Base-by-base conservation (phyloP, 2,329 filamentous ascomycete genomes). In the Curvularia lunata region DNA sequence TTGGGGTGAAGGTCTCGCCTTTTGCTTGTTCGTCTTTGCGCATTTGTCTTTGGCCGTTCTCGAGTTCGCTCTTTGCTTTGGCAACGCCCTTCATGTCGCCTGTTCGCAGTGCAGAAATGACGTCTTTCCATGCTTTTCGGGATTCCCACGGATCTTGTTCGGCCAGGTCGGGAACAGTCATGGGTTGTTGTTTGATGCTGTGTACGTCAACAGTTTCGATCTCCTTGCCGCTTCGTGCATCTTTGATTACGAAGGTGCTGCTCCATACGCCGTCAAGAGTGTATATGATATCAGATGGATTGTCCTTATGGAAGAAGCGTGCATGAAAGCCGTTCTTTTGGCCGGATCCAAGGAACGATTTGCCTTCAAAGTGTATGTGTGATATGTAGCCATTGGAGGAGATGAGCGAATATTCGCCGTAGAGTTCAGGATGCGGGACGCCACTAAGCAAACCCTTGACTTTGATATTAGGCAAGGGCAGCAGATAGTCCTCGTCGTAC, bases 141-240 rank as follows among this genome's bases (percentile, higher is more conserved):
- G 76, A 77, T 60, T 82, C 80, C 78, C 78, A 82, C 0, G 78
- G 74, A 65, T 81, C 79, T 54, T 81, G 79, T 28, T 78, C 61
- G 1, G 73, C 65, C 4, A 76, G 43, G 13, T 75, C 69, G 10
- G 66, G 58, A 18, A 69, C 67, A n/a, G 56, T 59, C 38, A 71
- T 66, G 18, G 57, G 66, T 30, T 58, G 34, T n/a, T 64, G 67
- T 10, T 54, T 43, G 40, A 68, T 60, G 2, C 66, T 55, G 9
- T 64, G 64, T 7, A 71, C 69, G 48, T 77, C 71, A 52, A 76
- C 78, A 0, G 62, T 70, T 40, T 81, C 78, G 7, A 80, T 61
- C 19, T 73, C 64, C 19, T 73, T 61, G 6, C 71, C 76, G 18
- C 63, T 70, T 28, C 58, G 62, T 12, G 61, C 60, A 54, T 80